Evolutionary conservation across 2,329 filamentous ascomycete species (phyloP), one percentile per base, ranked within the genome.

Genomic region (Phoma sp.): DNA sequence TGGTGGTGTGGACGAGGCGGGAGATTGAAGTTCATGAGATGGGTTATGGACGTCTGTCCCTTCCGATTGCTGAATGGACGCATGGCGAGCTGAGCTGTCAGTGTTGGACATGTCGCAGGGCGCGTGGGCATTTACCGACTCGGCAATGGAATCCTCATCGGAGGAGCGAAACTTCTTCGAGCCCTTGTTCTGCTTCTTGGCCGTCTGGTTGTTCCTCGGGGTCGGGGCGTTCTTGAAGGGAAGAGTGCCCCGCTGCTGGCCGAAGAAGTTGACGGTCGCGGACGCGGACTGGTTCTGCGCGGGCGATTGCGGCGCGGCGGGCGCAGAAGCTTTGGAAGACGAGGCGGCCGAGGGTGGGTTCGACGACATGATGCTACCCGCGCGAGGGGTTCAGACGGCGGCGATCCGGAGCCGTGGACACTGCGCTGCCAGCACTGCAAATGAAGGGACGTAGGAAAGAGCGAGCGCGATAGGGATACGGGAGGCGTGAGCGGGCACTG

Each of bases 1-100:
- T 81, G 78, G 51, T 83, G 83, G 56, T 87, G 85, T 18, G 89
- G 88, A 40, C 91, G 86, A 34, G 90, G 87, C 18, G 93, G 90
- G 17, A 92, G 81, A 37, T 90, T 87, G 76, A 97, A 96, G 79
- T 93, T 93, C 83, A 99, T 90, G 52, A 99, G 80, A 76, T 99
- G 95, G 33, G 95, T 98, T 72, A 99, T 99, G 68, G 91, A 96
- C 47, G 92, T 97, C 76, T 97, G 93, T 47, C 95, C 95, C 67
- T 95, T 91, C 54, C 95, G 88, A 66, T 86, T 87, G 65, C 79
- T 87, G 56, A 84, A 81, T 47, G 84, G 84, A 72, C 78, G 83
- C 83, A 87, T 88, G 77, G 81, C 83, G 76, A 81, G 81, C 84
- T 83, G 66, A 62, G 64, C 34, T 6, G 52, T 68, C 60, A 68